phyloP scores from a whole-genome alignment of 225 moss, liverwort and hornwort species.

The Bryum argenteum region DNA sequence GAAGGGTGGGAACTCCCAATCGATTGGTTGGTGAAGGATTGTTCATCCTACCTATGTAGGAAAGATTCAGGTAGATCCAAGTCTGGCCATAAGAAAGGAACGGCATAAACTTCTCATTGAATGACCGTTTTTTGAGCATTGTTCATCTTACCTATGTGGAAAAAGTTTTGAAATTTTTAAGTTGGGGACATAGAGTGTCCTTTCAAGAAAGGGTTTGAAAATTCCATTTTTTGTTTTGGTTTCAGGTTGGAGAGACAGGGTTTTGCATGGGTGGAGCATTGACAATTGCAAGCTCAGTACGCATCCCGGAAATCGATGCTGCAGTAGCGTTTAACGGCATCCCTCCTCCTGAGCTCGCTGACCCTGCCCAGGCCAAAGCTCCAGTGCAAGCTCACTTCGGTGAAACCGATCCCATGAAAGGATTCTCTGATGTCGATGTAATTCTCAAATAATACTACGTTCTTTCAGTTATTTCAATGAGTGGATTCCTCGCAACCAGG shows the following conservation, averaged over 20 bases:
- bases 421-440: conserved; percentile 79
- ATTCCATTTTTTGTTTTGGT: not conserved
- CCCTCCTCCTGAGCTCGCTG: conserved; percentile 76
- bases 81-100: too few species aligned
- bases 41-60: too few species aligned
- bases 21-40: too few species aligned
- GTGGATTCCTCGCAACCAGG: too few species aligned
- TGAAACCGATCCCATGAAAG: conserved; percentile 55
- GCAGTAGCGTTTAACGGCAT: conserved; percentile 73
- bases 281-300: conserved; percentile 66
- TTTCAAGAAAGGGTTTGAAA: not conserved
- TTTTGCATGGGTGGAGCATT: conserved; percentile 96
- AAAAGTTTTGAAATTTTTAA: too few species aligned
- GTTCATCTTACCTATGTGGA: too few species aligned
- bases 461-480: not conserved
- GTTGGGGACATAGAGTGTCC: too few species aligned
- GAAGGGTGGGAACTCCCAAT: too few species aligned
- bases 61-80: too few species aligned
- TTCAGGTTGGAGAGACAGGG: conserved; percentile 76
- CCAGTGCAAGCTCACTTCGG: conserved; percentile 93
- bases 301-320: conserved; percentile 75
- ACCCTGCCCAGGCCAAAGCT: conserved; percentile 62
- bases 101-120: too few species aligned
- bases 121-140: too few species aligned
- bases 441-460: conserved; percentile 7